These are phyloP conservation scores for Theileria orientalis DNA, from an alignment of 169 alveolate species.

Conservation along the genomic window DNA sequence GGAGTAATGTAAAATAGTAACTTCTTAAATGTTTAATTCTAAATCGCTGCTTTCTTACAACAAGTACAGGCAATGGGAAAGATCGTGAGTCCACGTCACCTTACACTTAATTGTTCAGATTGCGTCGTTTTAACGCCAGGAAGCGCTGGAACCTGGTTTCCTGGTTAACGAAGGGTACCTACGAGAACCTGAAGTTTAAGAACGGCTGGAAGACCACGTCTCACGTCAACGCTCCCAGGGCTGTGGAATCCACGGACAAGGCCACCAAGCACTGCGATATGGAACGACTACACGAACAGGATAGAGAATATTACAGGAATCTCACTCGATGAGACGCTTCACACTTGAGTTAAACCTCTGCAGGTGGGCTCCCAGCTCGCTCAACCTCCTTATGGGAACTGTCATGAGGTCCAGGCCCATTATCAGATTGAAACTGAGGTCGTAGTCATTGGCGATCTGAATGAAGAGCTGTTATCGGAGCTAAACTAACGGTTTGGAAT, in stretches of 20 bases:
- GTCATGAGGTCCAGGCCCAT: constrained; percentile 33
- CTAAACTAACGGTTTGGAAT: constrained; percentile 75
- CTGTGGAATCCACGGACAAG: neutral
- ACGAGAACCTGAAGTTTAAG: constrained; percentile 56
- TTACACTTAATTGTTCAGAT: neutral
- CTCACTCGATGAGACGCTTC: neutral
- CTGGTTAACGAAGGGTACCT: constrained; percentile 59
- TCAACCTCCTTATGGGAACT: constrained; percentile 17
- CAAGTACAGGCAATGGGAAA: constrained; percentile 55
- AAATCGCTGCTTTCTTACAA: constrained; percentile 9
- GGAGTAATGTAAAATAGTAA: neutral
- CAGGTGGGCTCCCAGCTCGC: neutral
- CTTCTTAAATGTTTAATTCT: neutral
- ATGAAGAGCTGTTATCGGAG: neutral
- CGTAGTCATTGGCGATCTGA: neutral
- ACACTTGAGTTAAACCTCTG: neutral
- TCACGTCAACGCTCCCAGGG: constrained; percentile 46
- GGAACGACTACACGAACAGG: constrained; percentile 57
- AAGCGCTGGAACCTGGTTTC: constrained; percentile 53
- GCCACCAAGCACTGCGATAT: constrained; percentile 52
- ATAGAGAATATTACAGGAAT: constrained; percentile 16
- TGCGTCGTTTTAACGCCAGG: constrained; percentile 46
- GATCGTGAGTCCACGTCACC: constrained; percentile 36
- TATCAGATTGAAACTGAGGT: neutral
- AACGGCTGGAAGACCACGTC: constrained; percentile 54